Conservation (phyloP, 805 yeast genomes). For the Kodamaea neixiangensis region DNA sequence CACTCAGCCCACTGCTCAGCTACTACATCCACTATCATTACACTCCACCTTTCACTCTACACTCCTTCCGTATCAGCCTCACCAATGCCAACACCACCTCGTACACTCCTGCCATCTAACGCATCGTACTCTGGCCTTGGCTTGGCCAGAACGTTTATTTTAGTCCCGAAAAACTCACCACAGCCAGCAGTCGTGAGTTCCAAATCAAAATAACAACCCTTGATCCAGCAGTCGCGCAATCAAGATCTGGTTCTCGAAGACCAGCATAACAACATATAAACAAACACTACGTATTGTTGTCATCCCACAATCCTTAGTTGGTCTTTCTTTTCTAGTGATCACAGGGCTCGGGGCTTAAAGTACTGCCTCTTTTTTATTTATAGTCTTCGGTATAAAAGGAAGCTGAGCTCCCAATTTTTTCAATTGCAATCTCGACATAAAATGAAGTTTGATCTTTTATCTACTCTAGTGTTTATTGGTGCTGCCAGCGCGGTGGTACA, state of each 20-base stretch:
- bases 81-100: too few species aligned
- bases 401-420: neutral
- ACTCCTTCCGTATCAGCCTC: too few species aligned
- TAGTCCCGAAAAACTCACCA: neutral
- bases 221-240: neutral
- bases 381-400: neutral
- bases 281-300: neutral
- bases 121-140: neutral
- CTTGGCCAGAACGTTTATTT: neutral
- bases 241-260: neutral
- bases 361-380: constrained; percentile 3
- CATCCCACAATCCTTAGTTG: too few species aligned
- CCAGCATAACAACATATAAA: neutral
- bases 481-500: constrained; percentile 6
- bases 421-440: neutral
- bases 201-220: neutral
- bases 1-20: too few species aligned
- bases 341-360: neutral
- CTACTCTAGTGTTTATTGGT: constrained; percentile 4
- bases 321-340: neutral
- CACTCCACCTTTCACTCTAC: too few species aligned
- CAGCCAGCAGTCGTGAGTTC: neutral
- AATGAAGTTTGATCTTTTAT: constrained; percentile 5
- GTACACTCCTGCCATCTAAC: neutral
- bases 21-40: too few species aligned